Conservation (phyloP, 164 flowering plant species). For the Stephania yunnanensis region DNA sequence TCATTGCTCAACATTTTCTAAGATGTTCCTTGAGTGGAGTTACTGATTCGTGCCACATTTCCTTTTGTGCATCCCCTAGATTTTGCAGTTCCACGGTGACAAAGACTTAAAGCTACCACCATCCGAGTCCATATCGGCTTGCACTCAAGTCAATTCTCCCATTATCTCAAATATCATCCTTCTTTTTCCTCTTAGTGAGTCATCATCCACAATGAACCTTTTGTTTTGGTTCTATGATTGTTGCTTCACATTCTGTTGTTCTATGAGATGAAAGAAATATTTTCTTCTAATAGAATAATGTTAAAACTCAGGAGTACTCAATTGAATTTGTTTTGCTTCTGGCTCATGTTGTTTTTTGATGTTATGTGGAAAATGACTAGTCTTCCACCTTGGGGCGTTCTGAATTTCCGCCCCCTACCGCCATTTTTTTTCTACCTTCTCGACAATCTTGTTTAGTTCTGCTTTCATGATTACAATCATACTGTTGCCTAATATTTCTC, state of each 20-base stretch:
- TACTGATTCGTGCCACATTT: constrained; percentile 15
- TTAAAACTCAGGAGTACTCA: neutral
- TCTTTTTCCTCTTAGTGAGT: neutral
- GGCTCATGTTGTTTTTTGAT: neutral
- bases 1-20: neutral
- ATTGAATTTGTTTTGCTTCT: neutral
- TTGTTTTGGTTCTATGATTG: neutral
- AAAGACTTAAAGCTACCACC: constrained; percentile 19
- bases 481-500: neutral
- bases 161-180: neutral
- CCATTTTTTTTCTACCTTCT: neutral
- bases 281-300: neutral
- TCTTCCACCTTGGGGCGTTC: neutral
- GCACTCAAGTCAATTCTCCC: neutral
- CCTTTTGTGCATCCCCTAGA: constrained; percentile 29
- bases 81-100: constrained; percentile 65
- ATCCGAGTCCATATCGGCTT: constrained; percentile 11
- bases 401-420: neutral
- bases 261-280: neutral
- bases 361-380: neutral
- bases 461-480: neutral
- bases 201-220: neutral
- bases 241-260: neutral
- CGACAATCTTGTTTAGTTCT: neutral
- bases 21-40: neutral